A percentile compares a stretch with the other conserved stretches of the same genome.
Evolutionary conservation across 305 asterid genomes (phyloP).

Genomic region (Fraxinus paxiana): DNA sequence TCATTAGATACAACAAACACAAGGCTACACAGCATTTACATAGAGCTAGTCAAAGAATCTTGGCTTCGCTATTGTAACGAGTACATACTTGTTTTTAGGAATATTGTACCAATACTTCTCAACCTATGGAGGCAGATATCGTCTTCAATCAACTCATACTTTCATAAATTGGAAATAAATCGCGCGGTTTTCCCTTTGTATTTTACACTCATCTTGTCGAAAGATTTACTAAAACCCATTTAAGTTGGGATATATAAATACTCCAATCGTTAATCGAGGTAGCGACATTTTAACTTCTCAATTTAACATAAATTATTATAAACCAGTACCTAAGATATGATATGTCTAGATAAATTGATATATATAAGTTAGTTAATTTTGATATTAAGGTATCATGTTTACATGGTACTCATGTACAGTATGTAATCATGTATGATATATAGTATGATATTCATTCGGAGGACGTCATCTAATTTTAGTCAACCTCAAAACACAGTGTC

Average conservation of each 20-base stretch:
- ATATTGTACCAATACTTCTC: not conserved
- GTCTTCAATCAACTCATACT: not conserved
- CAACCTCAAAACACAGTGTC: slow-evolving; percentile 18
- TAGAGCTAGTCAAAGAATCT: not conserved
- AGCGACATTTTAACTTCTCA: not conserved
- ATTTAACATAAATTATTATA: not conserved
- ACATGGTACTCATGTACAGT: not conserved
- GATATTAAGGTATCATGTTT: not conserved
- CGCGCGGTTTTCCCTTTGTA: not conserved
- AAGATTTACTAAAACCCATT: not conserved
- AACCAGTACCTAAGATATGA: not conserved
- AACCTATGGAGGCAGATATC: not conserved
- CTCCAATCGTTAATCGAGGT: not conserved
- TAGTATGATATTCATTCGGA: not conserved
- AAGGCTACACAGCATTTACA: not conserved
- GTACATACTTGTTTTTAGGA: not conserved
- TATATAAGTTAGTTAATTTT: slow-evolving; percentile 13
- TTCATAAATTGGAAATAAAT: not conserved
- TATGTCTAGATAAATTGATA: not conserved
- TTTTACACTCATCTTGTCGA: not conserved
- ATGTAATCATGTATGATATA: not conserved
- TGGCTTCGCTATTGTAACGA: not conserved
- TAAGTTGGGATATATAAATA: not conserved
- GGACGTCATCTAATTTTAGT: not conserved
- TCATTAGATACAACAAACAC: not conserved